These are phyloP conservation scores for Cladosporium velox DNA, from an alignment of 2,329 filamentous ascomycete genomes.

Conservation along the genomic window DNA sequence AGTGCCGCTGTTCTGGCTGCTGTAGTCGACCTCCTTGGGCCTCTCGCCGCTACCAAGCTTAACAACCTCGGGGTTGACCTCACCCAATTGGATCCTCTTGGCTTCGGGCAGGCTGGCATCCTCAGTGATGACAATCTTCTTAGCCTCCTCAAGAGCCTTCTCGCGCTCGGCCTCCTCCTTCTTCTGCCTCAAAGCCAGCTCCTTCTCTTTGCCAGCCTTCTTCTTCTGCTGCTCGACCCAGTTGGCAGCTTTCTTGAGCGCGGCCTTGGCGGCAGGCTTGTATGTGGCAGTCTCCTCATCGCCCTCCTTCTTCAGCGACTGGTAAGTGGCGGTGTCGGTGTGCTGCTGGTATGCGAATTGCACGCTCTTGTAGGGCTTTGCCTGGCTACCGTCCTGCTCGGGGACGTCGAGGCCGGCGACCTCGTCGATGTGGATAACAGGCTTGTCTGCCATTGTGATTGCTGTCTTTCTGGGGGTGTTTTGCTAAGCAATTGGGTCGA, in stretches of 20 bases:
- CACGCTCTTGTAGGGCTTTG: conserved; percentile 78
- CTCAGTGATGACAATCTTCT: conserved; percentile 72
- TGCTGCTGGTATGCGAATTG: conserved; percentile 75
- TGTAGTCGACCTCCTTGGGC: conserved; percentile 54
- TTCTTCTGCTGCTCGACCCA: conserved; percentile 76
- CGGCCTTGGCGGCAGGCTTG: conserved; percentile 82
- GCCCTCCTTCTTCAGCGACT: conserved; percentile 67
- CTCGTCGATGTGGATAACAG: conserved; percentile 74
- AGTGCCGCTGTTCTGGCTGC: conserved; percentile 61
- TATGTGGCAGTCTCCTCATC: conserved; percentile 70
- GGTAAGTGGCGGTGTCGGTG: conserved; percentile 63
- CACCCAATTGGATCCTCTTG: conserved; percentile 72
- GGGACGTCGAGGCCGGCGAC: conserved; percentile 68
- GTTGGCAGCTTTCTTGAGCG: conserved; percentile 79
- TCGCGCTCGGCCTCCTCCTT: conserved; percentile 71
- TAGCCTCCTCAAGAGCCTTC: conserved; percentile 76
- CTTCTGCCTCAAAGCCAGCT: conserved; percentile 69
- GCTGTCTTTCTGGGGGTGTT: neutral
- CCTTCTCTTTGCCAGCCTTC: conserved; percentile 77
- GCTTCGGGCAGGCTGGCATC: conserved; percentile 73
- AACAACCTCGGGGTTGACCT: conserved; percentile 62
- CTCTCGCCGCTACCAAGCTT: conserved; percentile 55
- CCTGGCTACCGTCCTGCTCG: conserved; percentile 66
- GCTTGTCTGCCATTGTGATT: conserved; percentile 37
- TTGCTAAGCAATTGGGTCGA: neutral